Base-by-base conservation (phyloP, 2,329 filamentous ascomycete species). In the Talaromyces albobiverticillius region DNA sequence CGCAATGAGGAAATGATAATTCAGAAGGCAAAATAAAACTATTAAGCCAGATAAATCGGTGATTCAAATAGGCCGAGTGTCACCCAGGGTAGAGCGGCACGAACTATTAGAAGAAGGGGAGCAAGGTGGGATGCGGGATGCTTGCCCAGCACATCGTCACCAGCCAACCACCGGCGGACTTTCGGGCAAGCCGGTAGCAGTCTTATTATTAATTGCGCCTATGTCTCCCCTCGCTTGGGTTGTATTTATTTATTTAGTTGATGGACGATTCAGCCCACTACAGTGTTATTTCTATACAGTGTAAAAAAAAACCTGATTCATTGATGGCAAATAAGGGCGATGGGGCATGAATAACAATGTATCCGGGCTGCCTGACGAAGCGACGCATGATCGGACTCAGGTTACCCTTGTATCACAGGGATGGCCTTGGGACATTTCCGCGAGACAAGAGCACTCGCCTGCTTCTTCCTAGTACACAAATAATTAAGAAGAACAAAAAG, bases 101-200 rank as follows among this genome's bases (percentile, higher is more conserved):
- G 25, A 46, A 38, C 8, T 36, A 31, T 13, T 26, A 26, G 31
- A 32, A 29, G 18, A 34, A 43, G 42, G 29, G 46, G n/a, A 36
- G 53, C 46, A 55, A 55, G 47, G 53, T 55, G 53, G 53, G 53
- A 55, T 55, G 53, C 50, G 53, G 53, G 53, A 55, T 51, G 42
- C 32, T 55, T 50, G 47, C 53, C 47, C 47, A 55, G 53, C 52
- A 46, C 46, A 45, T 34, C 14, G 9, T 26, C 42, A 25, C 41
- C 49, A 50, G 36, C 53, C 53, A 55, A 55, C 53, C 53, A 55
- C 13, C 25, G 31, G 20, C 47, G 36, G 36, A 46, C 31, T 23
- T 50, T 45, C 38, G 10, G 29, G n/a, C 20, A 36, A 10, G 36
- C 3, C 36, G 26, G 26, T 29, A 10, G 5, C 26, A 6, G 26